Conservation (phyloP, 768 basidiomycete species). For the Rhizopogon vesiculosus region DNA sequence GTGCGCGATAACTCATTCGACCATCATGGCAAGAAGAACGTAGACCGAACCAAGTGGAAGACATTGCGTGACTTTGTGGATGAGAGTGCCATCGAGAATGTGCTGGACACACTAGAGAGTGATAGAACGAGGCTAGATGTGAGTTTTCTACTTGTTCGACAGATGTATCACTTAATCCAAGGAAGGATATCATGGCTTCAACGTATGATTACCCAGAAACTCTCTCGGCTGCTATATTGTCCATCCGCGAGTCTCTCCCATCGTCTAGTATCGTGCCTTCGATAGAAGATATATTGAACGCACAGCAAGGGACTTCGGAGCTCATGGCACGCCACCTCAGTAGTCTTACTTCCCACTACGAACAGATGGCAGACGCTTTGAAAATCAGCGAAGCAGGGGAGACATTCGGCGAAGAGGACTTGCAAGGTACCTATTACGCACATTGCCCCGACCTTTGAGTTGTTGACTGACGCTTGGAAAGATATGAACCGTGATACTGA, state of each 20-base stretch:
- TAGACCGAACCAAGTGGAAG: conserved; percentile 67
- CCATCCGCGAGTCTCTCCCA: conserved; percentile 53
- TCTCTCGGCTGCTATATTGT: conserved; percentile 47
- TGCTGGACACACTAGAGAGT: conserved; percentile 66
- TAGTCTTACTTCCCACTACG: conserved; percentile 69
- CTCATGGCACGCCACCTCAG: conserved; percentile 75
- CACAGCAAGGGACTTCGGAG: conserved; percentile 52
- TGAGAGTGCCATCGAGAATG: conserved; percentile 75
- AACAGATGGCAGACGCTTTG: conserved; percentile 67
- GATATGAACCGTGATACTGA: conserved; percentile 81
- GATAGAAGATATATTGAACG: conserved; percentile 37
- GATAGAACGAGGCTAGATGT: conserved; percentile 69
- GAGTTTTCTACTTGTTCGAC: conserved; percentile 17
- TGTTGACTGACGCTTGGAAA: conserved; percentile 19
- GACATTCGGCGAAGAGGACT: conserved; percentile 60
- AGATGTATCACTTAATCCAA: background rate
- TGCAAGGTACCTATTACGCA: conserved; percentile 42
- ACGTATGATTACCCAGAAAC: conserved; percentile 69
- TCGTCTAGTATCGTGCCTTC: conserved; percentile 28
- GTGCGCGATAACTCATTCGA: conserved; percentile 20
- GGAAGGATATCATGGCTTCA: conserved; percentile 53
- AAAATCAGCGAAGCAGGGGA: conserved; percentile 68
- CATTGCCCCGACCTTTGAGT: background rate
- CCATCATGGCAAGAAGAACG: conserved; percentile 14
- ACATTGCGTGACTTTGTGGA: conserved; percentile 83